Percentiles rank a stretch among this genome's conserved stretches.
phyloP scores from a whole-genome alignment of 108 stramenopile genomes.

The Parietichytrium sp. region DNA sequence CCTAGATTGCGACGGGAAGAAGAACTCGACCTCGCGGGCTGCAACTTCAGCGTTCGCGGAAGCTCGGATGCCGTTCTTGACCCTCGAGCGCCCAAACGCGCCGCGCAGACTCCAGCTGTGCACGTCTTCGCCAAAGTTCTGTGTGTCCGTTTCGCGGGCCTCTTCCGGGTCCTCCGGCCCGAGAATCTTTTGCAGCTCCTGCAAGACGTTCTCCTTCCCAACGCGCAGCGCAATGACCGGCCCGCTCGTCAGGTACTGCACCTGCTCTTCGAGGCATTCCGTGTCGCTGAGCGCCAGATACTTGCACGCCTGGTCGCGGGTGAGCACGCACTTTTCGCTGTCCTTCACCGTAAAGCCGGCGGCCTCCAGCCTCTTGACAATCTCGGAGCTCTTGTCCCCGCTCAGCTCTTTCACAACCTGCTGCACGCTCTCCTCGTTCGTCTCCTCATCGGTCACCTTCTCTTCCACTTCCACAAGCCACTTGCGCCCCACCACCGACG shows the following conservation, averaged over 20 bases:
- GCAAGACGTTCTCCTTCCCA: neutral
- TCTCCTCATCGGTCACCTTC: neutral
- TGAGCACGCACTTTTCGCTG: neutral
- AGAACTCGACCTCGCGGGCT: neutral
- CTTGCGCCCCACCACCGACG: neutral
- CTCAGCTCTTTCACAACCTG: neutral
- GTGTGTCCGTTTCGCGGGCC: neutral
- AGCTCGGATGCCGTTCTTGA: neutral
- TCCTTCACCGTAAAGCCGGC: neutral
- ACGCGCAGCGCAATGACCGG: neutral
- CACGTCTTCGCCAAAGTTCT: neutral
- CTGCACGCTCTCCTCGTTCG: neutral
- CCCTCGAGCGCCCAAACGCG: neutral
- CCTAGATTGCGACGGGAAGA: neutral
- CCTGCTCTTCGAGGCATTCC: neutral
- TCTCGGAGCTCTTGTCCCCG: neutral
- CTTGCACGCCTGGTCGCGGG: neutral
- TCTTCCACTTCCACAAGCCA: conserved; percentile 7
- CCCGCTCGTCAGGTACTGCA: neutral
- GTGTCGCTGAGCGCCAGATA: neutral
- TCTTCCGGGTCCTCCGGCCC: neutral
- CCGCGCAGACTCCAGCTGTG: neutral
- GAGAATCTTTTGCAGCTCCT: neutral
- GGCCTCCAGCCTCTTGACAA: neutral
- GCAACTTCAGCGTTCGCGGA: neutral